Conservation (phyloP, 164 flowering plant species). For the Piper longum region DNA sequence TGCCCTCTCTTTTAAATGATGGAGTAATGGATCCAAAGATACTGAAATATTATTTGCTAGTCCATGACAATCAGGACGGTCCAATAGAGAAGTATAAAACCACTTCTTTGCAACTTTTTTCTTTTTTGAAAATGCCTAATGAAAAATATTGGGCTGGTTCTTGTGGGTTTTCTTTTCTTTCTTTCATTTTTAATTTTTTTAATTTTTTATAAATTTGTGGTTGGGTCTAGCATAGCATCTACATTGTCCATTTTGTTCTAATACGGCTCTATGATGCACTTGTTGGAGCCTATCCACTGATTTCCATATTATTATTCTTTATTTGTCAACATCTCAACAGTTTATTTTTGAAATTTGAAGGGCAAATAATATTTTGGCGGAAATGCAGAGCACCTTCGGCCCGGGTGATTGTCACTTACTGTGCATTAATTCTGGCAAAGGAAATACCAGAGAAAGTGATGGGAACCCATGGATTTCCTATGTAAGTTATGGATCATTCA, state of each 20-base stretch:
- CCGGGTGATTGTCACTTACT: slow-evolving; percentile 59
- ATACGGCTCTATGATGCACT: too few relatives aligned
- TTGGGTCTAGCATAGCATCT: too few relatives aligned
- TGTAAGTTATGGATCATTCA: slow-evolving; percentile 30
- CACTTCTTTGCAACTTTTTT: background rate
- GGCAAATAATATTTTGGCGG: slow-evolving; percentile 49
- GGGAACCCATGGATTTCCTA: slow-evolving; percentile 50
- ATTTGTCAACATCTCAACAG: too few relatives aligned
- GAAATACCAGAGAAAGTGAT: slow-evolving; percentile 25
- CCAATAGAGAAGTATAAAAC: slow-evolving; percentile 44
- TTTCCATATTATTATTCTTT: background rate
- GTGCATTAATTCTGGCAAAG: slow-evolving; percentile 65
- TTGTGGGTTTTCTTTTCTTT: background rate
- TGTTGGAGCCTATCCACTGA: background rate
- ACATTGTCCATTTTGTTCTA: too few relatives aligned
- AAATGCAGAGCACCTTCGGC: slow-evolving; percentile 84
- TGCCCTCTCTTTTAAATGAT: slow-evolving; percentile 83
- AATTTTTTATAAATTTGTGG: too few relatives aligned
- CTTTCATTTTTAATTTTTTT: too few relatives aligned
- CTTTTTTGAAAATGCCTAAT: background rate
- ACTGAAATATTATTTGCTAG: slow-evolving; percentile 63
- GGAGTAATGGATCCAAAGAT: slow-evolving; percentile 97
- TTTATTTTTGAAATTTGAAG: slow-evolving; percentile 23
- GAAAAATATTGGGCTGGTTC: background rate
- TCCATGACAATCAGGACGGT: slow-evolving; percentile 88